Conservation (phyloP, 176 grass and related monocot genomes). For the Ampelocalamus luodianensis region DNA sequence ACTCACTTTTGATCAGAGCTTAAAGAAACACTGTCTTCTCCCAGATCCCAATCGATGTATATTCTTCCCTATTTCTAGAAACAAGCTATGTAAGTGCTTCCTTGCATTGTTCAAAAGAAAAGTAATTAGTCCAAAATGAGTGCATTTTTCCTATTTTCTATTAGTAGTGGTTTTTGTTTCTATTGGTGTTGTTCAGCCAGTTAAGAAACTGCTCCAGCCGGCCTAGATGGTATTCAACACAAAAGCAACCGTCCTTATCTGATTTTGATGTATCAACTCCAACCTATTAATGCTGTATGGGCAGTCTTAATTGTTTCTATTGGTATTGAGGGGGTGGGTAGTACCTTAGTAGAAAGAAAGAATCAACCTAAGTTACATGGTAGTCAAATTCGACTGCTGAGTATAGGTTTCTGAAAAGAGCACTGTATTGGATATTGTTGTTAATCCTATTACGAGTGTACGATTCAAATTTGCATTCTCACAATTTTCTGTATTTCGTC, state of each 20-base stretch:
- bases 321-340: neutral
- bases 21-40: neutral
- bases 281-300: neutral
- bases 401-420: neutral
- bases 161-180: neutral
- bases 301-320: neutral
- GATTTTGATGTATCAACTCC: neutral
- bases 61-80: neutral
- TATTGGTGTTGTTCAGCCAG: neutral
- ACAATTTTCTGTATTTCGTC: neutral
- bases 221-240: neutral
- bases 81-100: neutral
- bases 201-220: neutral
- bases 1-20: neutral
- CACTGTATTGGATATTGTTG: neutral
- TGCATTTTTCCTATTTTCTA: neutral
- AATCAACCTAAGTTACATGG: neutral
- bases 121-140: neutral
- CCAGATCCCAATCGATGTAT: neutral
- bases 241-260: neutral
- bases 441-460: neutral
- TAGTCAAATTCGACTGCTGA: neutral
- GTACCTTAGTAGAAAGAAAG: neutral
- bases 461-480: neutral
- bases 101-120: slow-evolving; percentile 26